Evolutionary conservation across 2,329 filamentous ascomycete species (phyloP).

Genomic region (Sporothrix brunneoviolacea): DNA sequence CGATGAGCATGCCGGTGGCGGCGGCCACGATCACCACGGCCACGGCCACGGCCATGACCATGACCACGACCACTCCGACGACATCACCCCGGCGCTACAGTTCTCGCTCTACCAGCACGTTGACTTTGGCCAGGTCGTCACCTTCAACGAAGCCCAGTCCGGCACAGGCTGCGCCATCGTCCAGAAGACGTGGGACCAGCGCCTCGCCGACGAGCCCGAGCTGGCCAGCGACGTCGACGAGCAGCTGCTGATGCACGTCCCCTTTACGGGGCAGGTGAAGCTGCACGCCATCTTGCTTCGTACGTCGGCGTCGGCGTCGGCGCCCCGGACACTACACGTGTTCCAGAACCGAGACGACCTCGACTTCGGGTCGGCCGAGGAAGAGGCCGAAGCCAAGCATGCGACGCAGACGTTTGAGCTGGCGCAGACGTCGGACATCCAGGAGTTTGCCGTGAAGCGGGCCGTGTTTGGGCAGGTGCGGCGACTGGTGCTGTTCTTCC

Average conservation of each 20-base stretch:
- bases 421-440: conserved; percentile 70
- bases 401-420: conserved; percentile 63
- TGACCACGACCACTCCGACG: conserved; percentile 81
- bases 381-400: conserved; percentile 49
- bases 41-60: conserved; percentile 47
- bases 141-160: conserved; percentile 70
- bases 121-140: conserved; percentile 76
- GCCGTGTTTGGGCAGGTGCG: conserved; percentile 83
- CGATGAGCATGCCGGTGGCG: conserved; percentile 25
- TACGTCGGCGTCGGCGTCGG: conserved; percentile 61
- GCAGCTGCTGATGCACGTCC: conserved; percentile 86
- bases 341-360: conserved; percentile 82
- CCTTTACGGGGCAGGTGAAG: conserved; percentile 93
- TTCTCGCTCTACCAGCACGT: conserved; percentile 88
- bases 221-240: conserved; percentile 83
- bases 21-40: conserved; percentile 13
- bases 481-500: conserved; percentile 76
- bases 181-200: conserved; percentile 85
- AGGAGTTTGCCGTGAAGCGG: conserved; percentile 83
- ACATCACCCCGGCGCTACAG: conserved; percentile 86
- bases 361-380: conserved; percentile 72
- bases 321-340: conserved; percentile 77
- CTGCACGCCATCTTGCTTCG: conserved; percentile 85
- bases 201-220: conserved; percentile 64
- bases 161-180: conserved; percentile 68